These are phyloP conservation scores for Dillenia suffruticosa DNA, from an alignment of 164 flowering plant genomes.

Conservation along the genomic window DNA sequence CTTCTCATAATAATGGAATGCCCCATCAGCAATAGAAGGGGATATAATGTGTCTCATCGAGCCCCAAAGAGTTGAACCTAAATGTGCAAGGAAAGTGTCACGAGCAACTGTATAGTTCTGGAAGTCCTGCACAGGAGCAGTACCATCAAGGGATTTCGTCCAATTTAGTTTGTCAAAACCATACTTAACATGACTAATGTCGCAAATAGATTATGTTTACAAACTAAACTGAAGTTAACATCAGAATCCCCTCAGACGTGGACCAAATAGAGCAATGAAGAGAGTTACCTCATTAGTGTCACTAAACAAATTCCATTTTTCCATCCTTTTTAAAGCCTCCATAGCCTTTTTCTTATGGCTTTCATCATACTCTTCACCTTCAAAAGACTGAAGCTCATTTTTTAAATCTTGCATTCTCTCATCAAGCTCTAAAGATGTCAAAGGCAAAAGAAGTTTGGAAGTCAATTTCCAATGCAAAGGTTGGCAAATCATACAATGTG, in stretches of 20 bases:
- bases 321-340: constrained; percentile 84
- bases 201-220: no score
- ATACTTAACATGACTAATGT: no score
- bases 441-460: neutral
- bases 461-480: no score
- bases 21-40: constrained; percentile 89
- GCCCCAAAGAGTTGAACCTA: constrained; percentile 91
- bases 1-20: constrained; percentile 83
- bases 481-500: neutral
- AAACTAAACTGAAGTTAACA: no score
- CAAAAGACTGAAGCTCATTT: constrained; percentile 80
- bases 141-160: no score
- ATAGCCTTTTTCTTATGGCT: constrained; percentile 72
- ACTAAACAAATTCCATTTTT: constrained; percentile 85
- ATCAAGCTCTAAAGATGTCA: constrained; percentile 69
- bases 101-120: constrained; percentile 95
- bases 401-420: constrained; percentile 91
- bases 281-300: constrained; percentile 63
- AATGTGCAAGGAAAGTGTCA: constrained; percentile 91
- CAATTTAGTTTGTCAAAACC: no score
- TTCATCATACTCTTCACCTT: constrained; percentile 80
- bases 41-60: constrained; percentile 88
- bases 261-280: no score
- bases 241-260: no score
- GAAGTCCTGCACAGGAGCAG: constrained; percentile 47